phyloP scores from a whole-genome alignment of 768 basidiomycete species.

The Xerocomellus amylosporus region DNA sequence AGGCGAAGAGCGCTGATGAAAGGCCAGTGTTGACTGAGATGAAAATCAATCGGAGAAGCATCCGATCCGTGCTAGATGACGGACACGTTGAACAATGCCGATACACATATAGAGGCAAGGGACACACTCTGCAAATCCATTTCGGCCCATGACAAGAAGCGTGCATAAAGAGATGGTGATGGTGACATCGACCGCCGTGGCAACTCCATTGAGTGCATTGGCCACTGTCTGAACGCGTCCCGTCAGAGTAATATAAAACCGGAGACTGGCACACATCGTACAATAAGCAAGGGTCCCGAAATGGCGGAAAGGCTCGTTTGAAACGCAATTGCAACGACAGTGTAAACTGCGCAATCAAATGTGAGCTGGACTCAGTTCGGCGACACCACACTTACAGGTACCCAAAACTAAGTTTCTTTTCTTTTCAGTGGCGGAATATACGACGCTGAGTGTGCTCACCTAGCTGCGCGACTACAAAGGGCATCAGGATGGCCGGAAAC shows the following conservation, averaged over 20 bases:
- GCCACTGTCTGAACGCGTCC: constrained; percentile 11
- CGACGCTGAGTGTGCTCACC: constrained; percentile 3
- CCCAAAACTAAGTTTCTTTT: constrained; percentile 12
- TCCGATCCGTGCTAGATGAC: constrained; percentile 22
- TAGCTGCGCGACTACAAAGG: constrained; percentile 19
- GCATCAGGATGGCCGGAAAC: constrained; percentile 14
- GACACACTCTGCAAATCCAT: constrained; percentile 21
- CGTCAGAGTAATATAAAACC: constrained; percentile 1
- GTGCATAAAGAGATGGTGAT: constrained; percentile 21
- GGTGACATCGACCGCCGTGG: constrained; percentile 15
- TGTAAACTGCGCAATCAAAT: constrained; percentile 12
- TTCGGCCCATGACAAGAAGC: constrained; percentile 25
- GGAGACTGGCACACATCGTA: neutral
- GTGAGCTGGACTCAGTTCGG: constrained; percentile 4
- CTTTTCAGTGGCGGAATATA: neutral
- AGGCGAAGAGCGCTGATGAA: constrained; percentile 22
- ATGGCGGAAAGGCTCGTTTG: constrained; percentile 16
- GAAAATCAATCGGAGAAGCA: constrained; percentile 26
- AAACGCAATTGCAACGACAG: constrained; percentile 9
- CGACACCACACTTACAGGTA: constrained; percentile 4
- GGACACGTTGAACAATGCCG: neutral
- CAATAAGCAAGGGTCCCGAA: constrained; percentile 19
- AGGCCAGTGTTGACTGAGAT: constrained; percentile 27
- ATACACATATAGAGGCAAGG: neutral
- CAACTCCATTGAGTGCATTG: constrained; percentile 19